Evolutionary conservation across 768 basidiomycete genomes (phyloP).

Genomic region (Nevesoporus exiguus): DNA sequence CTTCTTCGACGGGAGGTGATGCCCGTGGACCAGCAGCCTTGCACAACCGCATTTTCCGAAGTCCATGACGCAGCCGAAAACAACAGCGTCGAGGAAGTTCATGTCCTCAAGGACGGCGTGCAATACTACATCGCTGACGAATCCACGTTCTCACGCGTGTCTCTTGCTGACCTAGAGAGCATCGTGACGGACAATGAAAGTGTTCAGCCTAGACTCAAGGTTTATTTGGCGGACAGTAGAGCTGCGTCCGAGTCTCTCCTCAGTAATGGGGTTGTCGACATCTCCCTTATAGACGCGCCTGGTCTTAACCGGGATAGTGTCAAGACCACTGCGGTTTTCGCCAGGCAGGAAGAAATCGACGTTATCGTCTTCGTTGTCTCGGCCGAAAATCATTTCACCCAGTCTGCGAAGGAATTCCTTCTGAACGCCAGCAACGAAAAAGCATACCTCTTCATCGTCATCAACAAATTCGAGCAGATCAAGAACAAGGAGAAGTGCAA

Average conservation of each 20-base stretch:
- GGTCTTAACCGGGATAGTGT: constrained; percentile 94
- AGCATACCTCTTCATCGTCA: constrained; percentile 96
- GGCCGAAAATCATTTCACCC: constrained; percentile 97
- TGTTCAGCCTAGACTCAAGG: constrained; percentile 70
- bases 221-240: constrained; percentile 84
- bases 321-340: constrained; percentile 93
- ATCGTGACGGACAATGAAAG: constrained; percentile 61
- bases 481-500: constrained; percentile 92
- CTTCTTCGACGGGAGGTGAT: constrained; percentile 86
- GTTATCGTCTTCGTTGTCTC: constrained; percentile 98
- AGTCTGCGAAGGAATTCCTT: constrained; percentile 93
- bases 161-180: constrained; percentile 69
- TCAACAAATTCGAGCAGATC: constrained; percentile 97
- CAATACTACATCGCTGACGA: constrained; percentile 69
- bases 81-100: constrained; percentile 77
- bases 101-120: constrained; percentile 67
- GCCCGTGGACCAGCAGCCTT: constrained; percentile 97
- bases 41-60: constrained; percentile 96
- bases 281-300: constrained; percentile 97
- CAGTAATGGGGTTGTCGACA: constrained; percentile 94
- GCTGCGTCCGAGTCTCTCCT: constrained; percentile 79
- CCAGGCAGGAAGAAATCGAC: constrained; percentile 97
- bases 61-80: constrained; percentile 89
- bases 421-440: constrained; percentile 93
- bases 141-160: constrained; percentile 68